Base-by-base conservation (phyloP, 2,329 filamentous ascomycete genomes). In the Alternaria triticimaculans region DNA sequence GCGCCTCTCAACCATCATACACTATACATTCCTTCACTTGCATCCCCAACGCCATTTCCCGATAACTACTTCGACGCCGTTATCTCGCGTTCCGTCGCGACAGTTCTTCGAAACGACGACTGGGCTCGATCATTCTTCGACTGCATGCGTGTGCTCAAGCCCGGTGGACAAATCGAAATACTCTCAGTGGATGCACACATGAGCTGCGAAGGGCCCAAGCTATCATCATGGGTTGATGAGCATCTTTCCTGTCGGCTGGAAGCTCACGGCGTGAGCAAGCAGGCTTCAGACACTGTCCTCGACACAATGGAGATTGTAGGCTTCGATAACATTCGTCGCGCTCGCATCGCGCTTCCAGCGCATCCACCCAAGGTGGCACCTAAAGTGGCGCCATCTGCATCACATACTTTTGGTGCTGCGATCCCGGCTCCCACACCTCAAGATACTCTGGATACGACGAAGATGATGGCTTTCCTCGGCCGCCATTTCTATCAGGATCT, bases 221-320 rank as follows among this genome's bases (percentile, higher is more conserved):
- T 74, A 15, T 60, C 70, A 21, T 55, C 58, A 6, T 75, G 72
- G 72, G 72, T 74, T 44, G 69, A 75, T n/a, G 65, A 73, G 23
- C 56, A 72, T 21, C 25, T 75, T n/a, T 67, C 66, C 9, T 60
- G 60, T 55, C 61, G 69, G 28, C 62, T 75, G 4, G 72, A 75
- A 43, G 69, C 67, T 12, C 62, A 70, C 45, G 68, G 62, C 30
- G 55, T 73, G 51, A 72, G 71, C 64, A 72, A 65, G 48, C 66
- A 70, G 20, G 64, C 72, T 5, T 74, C 71, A 14, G 72, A 75
- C 58, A 74, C 67, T 18, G 68, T 75, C 11, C 69, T 75, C 33
- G 72, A 75, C 51, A 75, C 72, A 5, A 73, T 75, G 69, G 72
- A 74, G 50, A 74, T 74, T 23, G 72, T 75, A 18, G 72, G 71